phyloP scores from a whole-genome alignment of 2,329 filamentous ascomycete genomes.

The Xylaria sp. region DNA sequence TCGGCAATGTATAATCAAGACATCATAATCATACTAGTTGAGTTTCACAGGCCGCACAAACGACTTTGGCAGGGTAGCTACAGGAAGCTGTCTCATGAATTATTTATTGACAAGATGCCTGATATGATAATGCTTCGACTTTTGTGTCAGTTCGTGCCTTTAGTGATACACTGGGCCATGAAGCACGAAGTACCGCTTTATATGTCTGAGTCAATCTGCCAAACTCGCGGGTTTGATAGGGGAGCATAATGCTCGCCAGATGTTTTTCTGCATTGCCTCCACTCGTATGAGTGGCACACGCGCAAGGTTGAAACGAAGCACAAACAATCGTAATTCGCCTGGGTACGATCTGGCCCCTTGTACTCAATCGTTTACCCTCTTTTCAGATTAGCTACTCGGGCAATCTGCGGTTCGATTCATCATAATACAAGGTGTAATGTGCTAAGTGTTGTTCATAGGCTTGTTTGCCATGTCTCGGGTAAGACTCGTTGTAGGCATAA shows the following conservation, averaged over 20 bases:
- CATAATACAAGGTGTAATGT: conserved; percentile 12
- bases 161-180: conserved; percentile 32
- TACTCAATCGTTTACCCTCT: conserved; percentile 14
- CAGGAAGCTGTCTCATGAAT: background rate
- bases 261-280: conserved; percentile 24
- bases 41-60: background rate
- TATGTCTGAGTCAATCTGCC: conserved; percentile 30
- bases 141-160: conserved; percentile 28
- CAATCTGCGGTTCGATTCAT: conserved; percentile 10
- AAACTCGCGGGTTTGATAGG: conserved; percentile 36
- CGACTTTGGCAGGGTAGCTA: background rate
- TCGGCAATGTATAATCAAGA: conserved; percentile 15
- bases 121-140: conserved; percentile 4
- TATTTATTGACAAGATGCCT: background rate
- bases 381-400: conserved; percentile 13
- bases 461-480: conserved; percentile 25
- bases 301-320: conserved; percentile 33
- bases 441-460: background rate
- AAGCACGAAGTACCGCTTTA: conserved; percentile 38
- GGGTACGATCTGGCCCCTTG: conserved; percentile 14
- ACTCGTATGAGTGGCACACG: conserved; percentile 38
- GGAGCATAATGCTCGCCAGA: conserved; percentile 32
- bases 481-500: too few relatives aligned
- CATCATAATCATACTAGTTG: background rate
- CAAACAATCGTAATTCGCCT: conserved; percentile 28